phyloP scores from a whole-genome alignment of 208 protist genomes.

The Acanthamoeba royreba region DNA sequence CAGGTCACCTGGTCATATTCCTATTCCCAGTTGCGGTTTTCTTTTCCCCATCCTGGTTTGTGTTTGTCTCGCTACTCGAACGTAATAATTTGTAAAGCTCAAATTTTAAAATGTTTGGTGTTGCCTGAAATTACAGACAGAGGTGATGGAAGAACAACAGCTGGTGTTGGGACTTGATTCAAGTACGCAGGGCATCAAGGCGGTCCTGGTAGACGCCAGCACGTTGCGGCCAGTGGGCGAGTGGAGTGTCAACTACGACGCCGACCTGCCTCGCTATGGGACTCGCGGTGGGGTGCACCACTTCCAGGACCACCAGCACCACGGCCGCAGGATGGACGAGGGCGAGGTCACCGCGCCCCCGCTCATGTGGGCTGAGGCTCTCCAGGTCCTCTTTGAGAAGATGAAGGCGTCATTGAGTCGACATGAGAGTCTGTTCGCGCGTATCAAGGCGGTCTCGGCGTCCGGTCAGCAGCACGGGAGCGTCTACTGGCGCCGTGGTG shows the following conservation, averaged over 20 bases:
- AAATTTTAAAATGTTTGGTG: too few relatives aligned
- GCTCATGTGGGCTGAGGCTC: slow-evolving; percentile 54
- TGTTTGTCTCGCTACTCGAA: too few relatives aligned
- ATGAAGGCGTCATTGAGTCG: background rate
- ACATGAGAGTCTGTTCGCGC: background rate
- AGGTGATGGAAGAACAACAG: background rate
- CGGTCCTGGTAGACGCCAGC: background rate
- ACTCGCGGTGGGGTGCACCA: background rate
- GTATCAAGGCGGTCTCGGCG: slow-evolving; percentile 40
- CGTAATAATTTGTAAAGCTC: too few relatives aligned
- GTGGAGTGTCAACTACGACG: slow-evolving; percentile 52
- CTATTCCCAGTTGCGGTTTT: too few relatives aligned
- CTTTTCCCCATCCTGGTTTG: too few relatives aligned
- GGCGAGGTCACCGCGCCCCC: slow-evolving; percentile 45
- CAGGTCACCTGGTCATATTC: too few relatives aligned
- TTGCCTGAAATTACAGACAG: too few relatives aligned
- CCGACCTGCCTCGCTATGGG: slow-evolving; percentile 52
- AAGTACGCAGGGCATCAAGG: slow-evolving; percentile 55
- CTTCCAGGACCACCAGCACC: background rate
- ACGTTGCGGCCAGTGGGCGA: background rate
- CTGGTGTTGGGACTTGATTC: slow-evolving; percentile 48
- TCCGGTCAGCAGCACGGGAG: slow-evolving; percentile 68
- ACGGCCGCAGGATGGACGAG: slow-evolving; percentile 26
- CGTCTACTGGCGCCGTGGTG: slow-evolving; percentile 66
- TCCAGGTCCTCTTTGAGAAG: slow-evolving; percentile 49